Conservation (phyloP, 2,329 filamentous ascomycete species). For the Trichoderma afroharzianum region DNA sequence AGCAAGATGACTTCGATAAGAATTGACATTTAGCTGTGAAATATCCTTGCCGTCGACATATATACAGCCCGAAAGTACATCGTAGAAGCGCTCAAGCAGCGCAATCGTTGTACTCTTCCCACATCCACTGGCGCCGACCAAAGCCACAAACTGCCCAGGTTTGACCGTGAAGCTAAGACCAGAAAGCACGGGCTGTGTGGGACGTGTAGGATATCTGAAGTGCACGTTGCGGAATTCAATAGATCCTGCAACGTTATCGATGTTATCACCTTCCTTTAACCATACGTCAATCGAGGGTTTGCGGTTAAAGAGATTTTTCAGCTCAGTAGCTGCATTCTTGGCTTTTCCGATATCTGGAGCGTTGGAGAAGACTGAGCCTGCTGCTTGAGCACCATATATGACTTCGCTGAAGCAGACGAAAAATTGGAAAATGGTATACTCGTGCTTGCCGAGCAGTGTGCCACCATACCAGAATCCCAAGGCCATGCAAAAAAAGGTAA, state of each 20-base stretch:
- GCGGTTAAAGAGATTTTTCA: background rate
- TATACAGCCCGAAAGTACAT: slow-evolving; percentile 4
- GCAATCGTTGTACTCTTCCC: slow-evolving; percentile 31
- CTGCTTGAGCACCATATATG: background rate
- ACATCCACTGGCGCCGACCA: slow-evolving; percentile 66
- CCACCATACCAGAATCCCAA: background rate
- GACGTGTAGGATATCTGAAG: slow-evolving; percentile 64
- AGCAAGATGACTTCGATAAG: slow-evolving; percentile 24
- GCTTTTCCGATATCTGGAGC: background rate
- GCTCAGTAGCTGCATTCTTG: background rate
- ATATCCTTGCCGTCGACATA: slow-evolving; percentile 2
- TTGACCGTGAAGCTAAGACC: slow-evolving; percentile 57
- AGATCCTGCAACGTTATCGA: background rate
- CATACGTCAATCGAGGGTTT: background rate
- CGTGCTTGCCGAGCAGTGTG: background rate
- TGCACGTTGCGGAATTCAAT: slow-evolving; percentile 53
- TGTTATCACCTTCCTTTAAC: background rate
- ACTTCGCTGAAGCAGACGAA: background rate
- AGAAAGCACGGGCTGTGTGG: slow-evolving; percentile 30
- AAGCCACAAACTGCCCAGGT: slow-evolving; percentile 61
- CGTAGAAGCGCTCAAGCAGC: slow-evolving; percentile 29
- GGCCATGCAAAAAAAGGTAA: background rate
- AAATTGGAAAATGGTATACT: background rate
- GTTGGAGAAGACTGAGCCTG: background rate
- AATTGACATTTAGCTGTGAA: slow-evolving; percentile 16